Evolutionary conservation across 2,329 filamentous ascomycete genomes (phyloP).

Genomic region (Neobulgaria alba): DNA sequence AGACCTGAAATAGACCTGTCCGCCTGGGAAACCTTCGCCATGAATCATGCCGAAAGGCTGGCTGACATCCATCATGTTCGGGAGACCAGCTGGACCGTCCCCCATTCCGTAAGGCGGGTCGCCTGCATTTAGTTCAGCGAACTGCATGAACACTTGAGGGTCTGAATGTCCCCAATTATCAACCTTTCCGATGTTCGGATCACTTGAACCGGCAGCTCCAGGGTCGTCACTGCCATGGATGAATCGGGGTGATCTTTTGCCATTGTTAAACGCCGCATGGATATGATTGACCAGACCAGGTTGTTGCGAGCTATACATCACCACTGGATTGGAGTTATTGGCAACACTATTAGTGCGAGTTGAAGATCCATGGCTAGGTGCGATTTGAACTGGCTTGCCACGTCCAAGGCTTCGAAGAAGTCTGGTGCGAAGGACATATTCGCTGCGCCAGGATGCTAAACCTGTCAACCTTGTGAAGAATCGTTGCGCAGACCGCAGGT

Average conservation of each 20-base stretch:
- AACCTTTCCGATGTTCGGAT: constrained; percentile 66
- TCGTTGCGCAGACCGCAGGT: constrained; percentile 62
- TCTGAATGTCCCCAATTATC: constrained; percentile 78
- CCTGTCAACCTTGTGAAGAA: constrained; percentile 75
- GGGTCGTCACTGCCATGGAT: constrained; percentile 77
- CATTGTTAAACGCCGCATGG: constrained; percentile 66
- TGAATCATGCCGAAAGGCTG: constrained; percentile 75
- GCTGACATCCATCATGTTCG: constrained; percentile 87
- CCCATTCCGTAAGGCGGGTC: constrained; percentile 71
- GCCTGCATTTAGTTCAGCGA: constrained; percentile 67
- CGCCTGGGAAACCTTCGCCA: constrained; percentile 80
- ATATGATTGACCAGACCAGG: constrained; percentile 71
- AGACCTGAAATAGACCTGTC: constrained; percentile 69
- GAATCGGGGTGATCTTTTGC: constrained; percentile 67
- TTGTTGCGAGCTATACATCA: constrained; percentile 81
- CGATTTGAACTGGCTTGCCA: constrained; percentile 63
- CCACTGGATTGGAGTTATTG: constrained; percentile 59
- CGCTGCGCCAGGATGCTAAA: constrained; percentile 88
- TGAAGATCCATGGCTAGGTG: constrained; percentile 43
- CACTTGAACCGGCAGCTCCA: constrained; percentile 71
- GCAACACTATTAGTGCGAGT: constrained; percentile 38
- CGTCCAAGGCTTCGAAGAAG: constrained; percentile 72
- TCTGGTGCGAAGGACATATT: constrained; percentile 83
- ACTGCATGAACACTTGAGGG: constrained; percentile 64
- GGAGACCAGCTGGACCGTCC: constrained; percentile 66